These are phyloP conservation scores for Veloporphyrellus conicus DNA, from an alignment of 1,284 basidiomycete genomes.

Conservation along the genomic window DNA sequence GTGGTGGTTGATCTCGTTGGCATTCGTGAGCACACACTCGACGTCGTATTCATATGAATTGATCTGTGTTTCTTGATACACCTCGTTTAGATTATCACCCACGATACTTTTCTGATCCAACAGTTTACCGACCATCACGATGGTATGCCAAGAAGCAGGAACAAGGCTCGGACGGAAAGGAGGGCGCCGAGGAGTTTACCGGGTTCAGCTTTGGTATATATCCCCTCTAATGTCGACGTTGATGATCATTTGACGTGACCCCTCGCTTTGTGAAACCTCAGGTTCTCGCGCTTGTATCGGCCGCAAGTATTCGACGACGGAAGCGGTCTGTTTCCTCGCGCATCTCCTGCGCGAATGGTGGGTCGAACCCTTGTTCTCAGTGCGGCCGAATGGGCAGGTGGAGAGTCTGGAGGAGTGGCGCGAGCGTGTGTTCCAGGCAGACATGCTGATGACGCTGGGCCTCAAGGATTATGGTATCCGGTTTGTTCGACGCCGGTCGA, in stretches of 20 bases:
- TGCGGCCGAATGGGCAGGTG: not conserved
- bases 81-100: not conserved
- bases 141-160: not conserved
- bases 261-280: not conserved
- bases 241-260: not conserved
- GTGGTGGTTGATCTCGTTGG: not conserved
- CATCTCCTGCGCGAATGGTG: not conserved
- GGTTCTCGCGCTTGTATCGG: not conserved
- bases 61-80: too few species aligned
- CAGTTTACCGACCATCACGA: not conserved
- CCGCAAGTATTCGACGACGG: not conserved
- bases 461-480: not conserved
- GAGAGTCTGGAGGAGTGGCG: not conserved
- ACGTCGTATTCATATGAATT: not conserved
- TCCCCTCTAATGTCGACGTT: not conserved
- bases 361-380: not conserved
- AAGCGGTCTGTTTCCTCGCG: not conserved
- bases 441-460: not conserved
- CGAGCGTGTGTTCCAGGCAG: not conserved
- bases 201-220: not conserved
- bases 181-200: not conserved
- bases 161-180: not conserved
- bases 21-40: not conserved
- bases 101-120: not conserved
- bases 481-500: not conserved